phyloP scores from a whole-genome alignment of 2,329 filamentous ascomycete genomes.

The Tolypocladium nubicola region DNA sequence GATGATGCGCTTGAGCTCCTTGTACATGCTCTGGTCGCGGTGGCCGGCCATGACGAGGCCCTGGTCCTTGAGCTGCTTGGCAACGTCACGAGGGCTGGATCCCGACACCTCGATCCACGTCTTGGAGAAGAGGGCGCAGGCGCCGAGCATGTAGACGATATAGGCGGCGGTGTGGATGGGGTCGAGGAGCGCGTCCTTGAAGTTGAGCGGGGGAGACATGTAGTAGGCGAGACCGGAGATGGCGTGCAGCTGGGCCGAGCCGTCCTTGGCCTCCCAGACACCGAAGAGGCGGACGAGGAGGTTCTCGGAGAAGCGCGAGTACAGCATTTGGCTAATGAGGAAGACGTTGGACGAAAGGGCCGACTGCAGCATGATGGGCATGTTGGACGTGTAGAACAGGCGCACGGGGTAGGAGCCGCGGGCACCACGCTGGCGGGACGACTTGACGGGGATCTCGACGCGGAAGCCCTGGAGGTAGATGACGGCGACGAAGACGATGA shows the following conservation, averaged over 20 bases:
- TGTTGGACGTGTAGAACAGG: constrained; percentile 99
- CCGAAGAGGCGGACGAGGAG: constrained; percentile 93
- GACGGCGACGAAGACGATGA: constrained; percentile 88
- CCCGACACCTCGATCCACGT: constrained; percentile 99
- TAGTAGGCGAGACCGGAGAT: constrained; percentile 95
- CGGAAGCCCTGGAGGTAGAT: constrained; percentile 99
- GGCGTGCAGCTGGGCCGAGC: constrained; percentile 89
- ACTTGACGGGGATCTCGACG: constrained; percentile 99
- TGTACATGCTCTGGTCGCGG: constrained; percentile 99
- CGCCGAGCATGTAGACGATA: constrained; percentile 94
- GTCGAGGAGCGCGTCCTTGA: constrained; percentile 93
- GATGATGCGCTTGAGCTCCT: constrained; percentile 98
- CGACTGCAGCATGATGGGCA: constrained; percentile 99
- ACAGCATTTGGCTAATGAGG: constrained; percentile 98
- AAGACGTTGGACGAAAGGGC: constrained; percentile 98
- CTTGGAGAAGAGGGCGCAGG: constrained; percentile 98
- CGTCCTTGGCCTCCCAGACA: constrained; percentile 96
- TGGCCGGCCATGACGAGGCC: constrained; percentile 99
- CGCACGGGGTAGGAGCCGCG: constrained; percentile 96
- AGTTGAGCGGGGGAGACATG: constrained; percentile 97
- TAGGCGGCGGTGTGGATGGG: constrained; percentile 95
- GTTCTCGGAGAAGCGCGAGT: constrained; percentile 98
- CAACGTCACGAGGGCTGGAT: constrained; percentile 92
- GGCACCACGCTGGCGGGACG: constrained; percentile 94
- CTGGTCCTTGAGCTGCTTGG: constrained; percentile 99